These are phyloP conservation scores for Puccinia horiana DNA, from an alignment of 1,284 basidiomycete genomes.

Conservation along the genomic window DNA sequence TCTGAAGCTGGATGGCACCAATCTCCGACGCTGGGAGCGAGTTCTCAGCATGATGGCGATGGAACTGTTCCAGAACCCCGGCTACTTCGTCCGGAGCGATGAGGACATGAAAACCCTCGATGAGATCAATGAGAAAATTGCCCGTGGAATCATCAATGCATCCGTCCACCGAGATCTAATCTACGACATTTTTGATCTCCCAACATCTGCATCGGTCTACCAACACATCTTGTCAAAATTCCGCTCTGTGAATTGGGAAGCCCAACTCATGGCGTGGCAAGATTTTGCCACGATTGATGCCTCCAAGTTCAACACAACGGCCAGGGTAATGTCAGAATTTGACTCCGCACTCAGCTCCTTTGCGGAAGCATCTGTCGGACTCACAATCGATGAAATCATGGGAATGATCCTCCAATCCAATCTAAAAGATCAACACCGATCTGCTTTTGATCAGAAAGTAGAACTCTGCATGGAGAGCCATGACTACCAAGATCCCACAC, in stretches of 20 bases:
- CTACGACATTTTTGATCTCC: background rate
- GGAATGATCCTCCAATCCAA: background rate
- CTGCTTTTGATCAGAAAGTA: background rate
- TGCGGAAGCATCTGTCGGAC: background rate
- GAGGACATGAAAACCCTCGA: background rate
- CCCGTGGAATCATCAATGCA: background rate
- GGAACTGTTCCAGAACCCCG: background rate
- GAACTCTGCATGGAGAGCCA: background rate
- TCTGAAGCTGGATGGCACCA: background rate
- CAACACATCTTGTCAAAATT: background rate
- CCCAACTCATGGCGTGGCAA: background rate
- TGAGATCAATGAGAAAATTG: background rate
- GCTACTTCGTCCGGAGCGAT: background rate
- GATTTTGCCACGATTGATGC: background rate
- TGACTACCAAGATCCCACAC: background rate
- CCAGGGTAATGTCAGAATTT: background rate
- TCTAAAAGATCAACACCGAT: background rate
- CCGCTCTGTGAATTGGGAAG: background rate
- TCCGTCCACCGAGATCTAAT: background rate
- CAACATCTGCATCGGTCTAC: background rate
- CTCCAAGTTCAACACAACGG: background rate
- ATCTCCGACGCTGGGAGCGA: background rate
- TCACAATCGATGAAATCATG: background rate
- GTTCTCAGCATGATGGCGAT: background rate
- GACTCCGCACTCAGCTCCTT: background rate